These are phyloP conservation scores for Arabis alpina DNA, from an alignment of 345 rosid genomes.

Conservation along the genomic window DNA sequence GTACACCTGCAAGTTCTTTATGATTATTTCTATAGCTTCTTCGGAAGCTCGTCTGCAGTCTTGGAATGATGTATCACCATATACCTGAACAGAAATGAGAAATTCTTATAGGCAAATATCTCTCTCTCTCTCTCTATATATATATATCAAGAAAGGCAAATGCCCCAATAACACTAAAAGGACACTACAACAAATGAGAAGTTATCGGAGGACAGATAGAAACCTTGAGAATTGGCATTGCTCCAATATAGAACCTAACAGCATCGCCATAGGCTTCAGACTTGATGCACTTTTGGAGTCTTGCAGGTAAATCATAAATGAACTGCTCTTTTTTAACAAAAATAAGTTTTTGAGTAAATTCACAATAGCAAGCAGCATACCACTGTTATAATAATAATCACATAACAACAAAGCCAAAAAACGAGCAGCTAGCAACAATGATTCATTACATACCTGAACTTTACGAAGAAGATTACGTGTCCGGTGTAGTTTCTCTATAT, in stretches of 20 bases:
- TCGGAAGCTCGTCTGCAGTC: conserved; percentile 97
- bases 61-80: conserved; percentile 95
- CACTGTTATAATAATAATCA: conserved; percentile 1
- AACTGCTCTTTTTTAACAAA: conserved; percentile 77
- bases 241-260: conserved; percentile 92
- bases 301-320: conserved; percentile 97
- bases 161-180: conserved; percentile 9
- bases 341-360: conserved; percentile 49
- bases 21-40: conserved; percentile 76
- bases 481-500: conserved; percentile 94
- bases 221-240: conserved; percentile 98
- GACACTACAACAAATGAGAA: conserved; percentile 20
- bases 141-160: conserved; percentile 2
- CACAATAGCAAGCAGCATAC: conserved; percentile 24
- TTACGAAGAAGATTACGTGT: conserved; percentile 95
- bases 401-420: not conserved
- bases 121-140: not conserved
- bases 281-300: conserved; percentile 91
- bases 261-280: conserved; percentile 96
- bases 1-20: conserved; percentile 84
- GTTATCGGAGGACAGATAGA: conserved; percentile 15
- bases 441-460: conserved; percentile 74
- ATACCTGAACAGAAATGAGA: conserved; percentile 58
- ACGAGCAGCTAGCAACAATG: conserved; percentile 23
- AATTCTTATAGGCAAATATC: conserved; percentile 18